phyloP scores from a whole-genome alignment of 1,284 basidiomycete genomes.

The Flammula alnicola region DNA sequence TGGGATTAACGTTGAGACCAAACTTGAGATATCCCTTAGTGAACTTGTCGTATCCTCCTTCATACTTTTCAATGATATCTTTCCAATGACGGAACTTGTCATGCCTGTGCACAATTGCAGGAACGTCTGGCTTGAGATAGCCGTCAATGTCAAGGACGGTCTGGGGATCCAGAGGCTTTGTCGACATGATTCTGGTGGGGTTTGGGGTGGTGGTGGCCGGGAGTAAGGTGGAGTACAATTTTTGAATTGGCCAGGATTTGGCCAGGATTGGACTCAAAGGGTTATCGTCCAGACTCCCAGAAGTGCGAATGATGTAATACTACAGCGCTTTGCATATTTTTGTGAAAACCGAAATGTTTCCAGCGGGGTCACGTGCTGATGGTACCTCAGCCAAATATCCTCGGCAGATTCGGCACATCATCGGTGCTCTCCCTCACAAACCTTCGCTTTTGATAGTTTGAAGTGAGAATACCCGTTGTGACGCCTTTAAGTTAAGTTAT shows the following conservation, averaged over 20 bases:
- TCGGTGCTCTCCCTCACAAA: no score
- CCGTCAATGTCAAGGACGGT: conserved; percentile 65
- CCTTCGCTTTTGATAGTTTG: no score
- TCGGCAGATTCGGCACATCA: no score
- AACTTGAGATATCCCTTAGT: conserved; percentile 86
- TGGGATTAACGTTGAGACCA: conserved; percentile 77
- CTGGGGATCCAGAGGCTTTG: conserved; percentile 52
- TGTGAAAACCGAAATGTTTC: no score
- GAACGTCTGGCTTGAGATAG: conserved; percentile 79
- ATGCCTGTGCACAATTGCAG: conserved; percentile 75
- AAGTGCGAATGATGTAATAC: conserved; percentile 16
- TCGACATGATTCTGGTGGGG: conserved; percentile 38
- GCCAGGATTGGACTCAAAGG: not conserved
- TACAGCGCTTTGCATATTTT: no score
- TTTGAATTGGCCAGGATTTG: conserved; percentile 1
- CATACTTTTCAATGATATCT: conserved; percentile 70
- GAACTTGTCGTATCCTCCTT: conserved; percentile 91
- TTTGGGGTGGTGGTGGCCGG: conserved; percentile 22
- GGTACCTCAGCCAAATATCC: no score
- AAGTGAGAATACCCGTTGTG: no score
- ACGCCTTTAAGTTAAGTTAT: no score
- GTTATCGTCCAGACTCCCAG: not conserved
- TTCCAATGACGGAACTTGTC: conserved; percentile 77
- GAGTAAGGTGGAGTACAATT: conserved; percentile 16
- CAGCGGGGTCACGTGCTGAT: no score